These are phyloP conservation scores for Alternaria sp. DNA, from an alignment of 2,329 filamentous ascomycete genomes.

Conservation along the genomic window DNA sequence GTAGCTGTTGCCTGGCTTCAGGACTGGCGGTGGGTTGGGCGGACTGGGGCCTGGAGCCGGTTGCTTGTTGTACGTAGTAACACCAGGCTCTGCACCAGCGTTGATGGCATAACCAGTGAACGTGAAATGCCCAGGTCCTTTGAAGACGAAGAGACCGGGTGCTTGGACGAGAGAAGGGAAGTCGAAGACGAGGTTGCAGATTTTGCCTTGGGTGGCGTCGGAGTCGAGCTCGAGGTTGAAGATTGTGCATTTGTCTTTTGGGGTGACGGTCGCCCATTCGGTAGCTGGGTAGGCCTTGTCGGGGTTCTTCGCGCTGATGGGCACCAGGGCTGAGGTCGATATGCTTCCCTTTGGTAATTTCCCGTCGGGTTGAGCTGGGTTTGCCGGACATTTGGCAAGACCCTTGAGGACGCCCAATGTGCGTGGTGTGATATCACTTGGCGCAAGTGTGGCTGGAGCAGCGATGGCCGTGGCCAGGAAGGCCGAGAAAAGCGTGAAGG, in stretches of 20 bases:
- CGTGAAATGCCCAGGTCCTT: conserved; percentile 29
- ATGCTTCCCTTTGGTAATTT: conserved; percentile 29
- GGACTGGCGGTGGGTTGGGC: conserved; percentile 22
- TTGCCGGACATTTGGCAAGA: conserved; percentile 18
- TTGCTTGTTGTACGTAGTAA: conserved; percentile 34
- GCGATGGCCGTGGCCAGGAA: conserved; percentile 48
- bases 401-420: conserved; percentile 22
- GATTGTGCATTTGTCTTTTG: conserved; percentile 38
- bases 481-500: conserved; percentile 39
- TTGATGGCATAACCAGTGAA: conserved; percentile 33
- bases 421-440: conserved; percentile 8
- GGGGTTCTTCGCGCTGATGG: conserved; percentile 28
- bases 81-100: conserved; percentile 21
- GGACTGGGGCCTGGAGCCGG: conserved; percentile 25
- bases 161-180: conserved; percentile 24
- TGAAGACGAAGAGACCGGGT: conserved; percentile 34
- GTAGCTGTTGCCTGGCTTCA: conserved; percentile 33
- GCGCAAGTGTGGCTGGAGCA: conserved; percentile 38
- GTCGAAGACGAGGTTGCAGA: conserved; percentile 40
- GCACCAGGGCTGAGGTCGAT: conserved; percentile 25
- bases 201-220: conserved; percentile 28
- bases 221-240: conserved; percentile 36
- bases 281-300: conserved; percentile 23
- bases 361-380: conserved; percentile 26
- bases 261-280: conserved; percentile 28